Conservation (phyloP, 225 moss, liverwort and hornwort genomes). For the Marchantia paleacea region DNA sequence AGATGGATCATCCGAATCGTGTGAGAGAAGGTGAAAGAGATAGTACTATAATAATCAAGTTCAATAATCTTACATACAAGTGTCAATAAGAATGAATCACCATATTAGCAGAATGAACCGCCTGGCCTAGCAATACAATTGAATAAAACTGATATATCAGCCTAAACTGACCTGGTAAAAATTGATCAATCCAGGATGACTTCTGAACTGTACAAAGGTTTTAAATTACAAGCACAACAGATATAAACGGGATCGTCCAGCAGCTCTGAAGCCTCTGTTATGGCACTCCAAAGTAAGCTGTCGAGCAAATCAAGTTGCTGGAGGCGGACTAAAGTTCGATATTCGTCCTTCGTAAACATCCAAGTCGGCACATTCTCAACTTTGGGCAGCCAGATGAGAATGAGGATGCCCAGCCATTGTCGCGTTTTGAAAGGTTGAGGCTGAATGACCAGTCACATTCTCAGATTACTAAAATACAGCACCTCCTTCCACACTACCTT, state of each 20-base stretch:
- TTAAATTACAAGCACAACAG: constrained; percentile 32
- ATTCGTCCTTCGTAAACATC: constrained; percentile 25
- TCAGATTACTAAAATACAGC: constrained; percentile 13
- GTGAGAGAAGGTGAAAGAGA: neutral
- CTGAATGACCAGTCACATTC: constrained; percentile 19
- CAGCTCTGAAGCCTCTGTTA: constrained; percentile 12
- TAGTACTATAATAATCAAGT: constrained; percentile 10
- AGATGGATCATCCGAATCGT: neutral
- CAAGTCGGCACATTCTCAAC: constrained; percentile 7
- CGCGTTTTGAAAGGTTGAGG: neutral
- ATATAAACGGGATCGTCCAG: constrained; percentile 18
- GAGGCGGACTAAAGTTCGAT: neutral
- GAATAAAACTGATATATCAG: constrained; percentile 14
- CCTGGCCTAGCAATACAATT: constrained; percentile 17
- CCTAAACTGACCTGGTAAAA: constrained; percentile 25
- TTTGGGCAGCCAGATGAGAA: constrained; percentile 9
- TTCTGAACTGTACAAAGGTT: constrained; percentile 24
- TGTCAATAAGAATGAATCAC: constrained; percentile 14
- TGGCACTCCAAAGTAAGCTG: constrained; percentile 5
- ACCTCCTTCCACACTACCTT: constrained; percentile 23
- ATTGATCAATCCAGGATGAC: constrained; percentile 28
- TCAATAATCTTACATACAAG: constrained; percentile 2
- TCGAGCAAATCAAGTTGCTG: constrained; percentile 9
- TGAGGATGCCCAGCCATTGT: constrained; percentile 6
- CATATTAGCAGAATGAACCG: constrained; percentile 18